phyloP scores from a whole-genome alignment of 768 basidiomycete genomes.

The Leccinum aurantiacum region DNA sequence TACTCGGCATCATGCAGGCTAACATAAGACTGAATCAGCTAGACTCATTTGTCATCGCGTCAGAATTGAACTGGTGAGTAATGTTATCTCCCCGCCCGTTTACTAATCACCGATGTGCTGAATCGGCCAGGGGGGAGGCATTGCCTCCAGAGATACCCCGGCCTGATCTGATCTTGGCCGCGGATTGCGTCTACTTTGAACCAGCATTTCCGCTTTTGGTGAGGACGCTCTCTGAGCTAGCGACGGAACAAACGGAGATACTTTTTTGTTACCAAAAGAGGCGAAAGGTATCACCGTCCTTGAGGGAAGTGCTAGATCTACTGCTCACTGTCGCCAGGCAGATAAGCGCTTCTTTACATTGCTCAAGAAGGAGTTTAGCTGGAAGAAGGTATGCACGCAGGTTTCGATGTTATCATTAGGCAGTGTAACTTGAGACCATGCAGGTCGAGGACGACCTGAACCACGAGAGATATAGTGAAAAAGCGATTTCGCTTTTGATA shows the following conservation, averaged over 20 bases:
- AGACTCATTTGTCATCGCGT: conserved; percentile 48
- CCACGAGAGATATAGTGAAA: conserved; percentile 54
- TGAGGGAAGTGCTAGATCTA: background rate
- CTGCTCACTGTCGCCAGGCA: conserved; percentile 48
- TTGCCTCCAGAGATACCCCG: conserved; percentile 46
- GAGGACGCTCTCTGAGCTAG: conserved; percentile 68
- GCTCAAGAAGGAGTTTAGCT: conserved; percentile 74
- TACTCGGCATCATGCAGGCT: conserved; percentile 74
- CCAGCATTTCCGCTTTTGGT: conserved; percentile 89
- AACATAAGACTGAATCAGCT: conserved; percentile 73
- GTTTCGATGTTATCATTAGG: background rate
- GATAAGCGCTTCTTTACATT: conserved; percentile 85
- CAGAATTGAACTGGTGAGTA: conserved; percentile 81
- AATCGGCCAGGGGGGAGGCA: conserved; percentile 58
- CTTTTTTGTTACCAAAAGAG: conserved; percentile 94
- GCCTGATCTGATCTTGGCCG: conserved; percentile 78
- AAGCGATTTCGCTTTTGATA: conserved; percentile 64
- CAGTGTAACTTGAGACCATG: background rate
- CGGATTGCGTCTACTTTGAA: conserved; percentile 96
- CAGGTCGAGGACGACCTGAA: conserved; percentile 68
- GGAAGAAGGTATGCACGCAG: conserved; percentile 53
- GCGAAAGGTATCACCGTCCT: conserved; percentile 60
- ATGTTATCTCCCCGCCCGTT: conserved; percentile 9
- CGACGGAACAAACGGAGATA: conserved; percentile 58
- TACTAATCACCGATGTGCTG: background rate